Evolutionary conservation across 176 grass and related monocot genomes (phyloP), one percentile per base, ranked within the genome.

Genomic region (Ampelocalamus luodianensis): DNA sequence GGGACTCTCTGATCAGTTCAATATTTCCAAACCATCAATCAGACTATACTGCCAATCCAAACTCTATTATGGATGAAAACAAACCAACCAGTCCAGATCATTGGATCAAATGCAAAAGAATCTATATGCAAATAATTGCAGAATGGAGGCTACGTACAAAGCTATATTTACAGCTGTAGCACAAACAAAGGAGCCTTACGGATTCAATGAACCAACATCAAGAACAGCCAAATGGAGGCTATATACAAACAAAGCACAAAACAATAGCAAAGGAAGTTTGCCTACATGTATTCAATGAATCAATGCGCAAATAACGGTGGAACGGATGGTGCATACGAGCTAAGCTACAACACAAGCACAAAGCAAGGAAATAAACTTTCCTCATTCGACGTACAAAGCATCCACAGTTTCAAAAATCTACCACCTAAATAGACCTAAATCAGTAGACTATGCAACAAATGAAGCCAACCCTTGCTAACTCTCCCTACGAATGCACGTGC

Each of bases 311-410:
- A 73, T 42, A 73, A n/a, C 20, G 50, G n/a, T 32, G 29, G 50
- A 65, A 74, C 63, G 70, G 44, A 65, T 65, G 58, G 7, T 23
- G 63, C 34, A 89, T 56, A 46, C 14, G 80, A 74, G 51, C 61
- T 89, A 85, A 77, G 24, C 24, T 76, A 75, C 26, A 79, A 64
- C 1, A 70, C 16, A 77, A 54, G 45, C 42, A 37, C 37, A 46
- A 74, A 81, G 14, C 22, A 87, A 81, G 78, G 45, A 12, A 56
- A 71, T 20, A 56, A 34, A 29, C 44, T 86, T 70, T 23, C 42
- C 20, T 23, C 34, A n/a, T 65, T 79, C 8, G 9, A 77, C 18
- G 40, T 24, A 4, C 79, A 48, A 83, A 83, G 11, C 40, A 32
- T 27, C 13, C 14, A 0, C 14, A 23, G 5, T 46, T 49, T 54